Base-by-base conservation (phyloP, 2,329 filamentous ascomycete genomes). In the Corynespora cassiicola region DNA sequence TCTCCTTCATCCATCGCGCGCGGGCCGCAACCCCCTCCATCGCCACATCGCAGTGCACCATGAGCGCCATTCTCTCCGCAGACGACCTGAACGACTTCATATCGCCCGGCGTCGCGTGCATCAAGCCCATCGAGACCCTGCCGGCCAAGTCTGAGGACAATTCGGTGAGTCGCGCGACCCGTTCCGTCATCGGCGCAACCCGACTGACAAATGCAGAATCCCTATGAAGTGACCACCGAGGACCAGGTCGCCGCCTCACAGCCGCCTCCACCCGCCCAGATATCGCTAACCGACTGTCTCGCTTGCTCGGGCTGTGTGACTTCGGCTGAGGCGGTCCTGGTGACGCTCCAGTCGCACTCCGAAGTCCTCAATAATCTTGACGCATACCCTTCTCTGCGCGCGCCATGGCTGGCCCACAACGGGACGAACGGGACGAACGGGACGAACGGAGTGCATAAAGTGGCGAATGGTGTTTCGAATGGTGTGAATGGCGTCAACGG, bases 41-140 rank as follows among this genome's bases (percentile, higher is more conserved):
- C 42, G 41, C 50, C 42, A 26, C 52, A 44, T 34, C 17, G 28
- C 23, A 25, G 42, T 48, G 49, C 53, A 61, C 42, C 38, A 99
- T 99, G 94, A 96, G 90, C 66, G 94, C 94, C 48, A 99, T 99
- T 61, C 86, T 99, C 60, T 97, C 91, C 39, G 86, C 87, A 61
- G 92, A 99, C 75, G 91, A 96, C 69, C 79, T 99, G 46, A 99
- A 99, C 77, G 94, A 99, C 77, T 99, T 99, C 75, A 99, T 99
- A 66, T 94, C 88, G 40, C 94, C 94, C 10, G 91, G 92, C 47
- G 91, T 99, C 62, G 94, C 94, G 48, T 99, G 94, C 73, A 97
- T 99, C 71, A 97, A 99, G 65, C 94, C 94, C 18, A 80, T 99
- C 65, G 94, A 99, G 70, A 95, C 90, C 2, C 81, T 99, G 10